Evolutionary conservation across 208 protist species (phyloP), one percentile per base, ranked within the genome.

Genomic region (Vickermania ingenoplastis): DNA sequence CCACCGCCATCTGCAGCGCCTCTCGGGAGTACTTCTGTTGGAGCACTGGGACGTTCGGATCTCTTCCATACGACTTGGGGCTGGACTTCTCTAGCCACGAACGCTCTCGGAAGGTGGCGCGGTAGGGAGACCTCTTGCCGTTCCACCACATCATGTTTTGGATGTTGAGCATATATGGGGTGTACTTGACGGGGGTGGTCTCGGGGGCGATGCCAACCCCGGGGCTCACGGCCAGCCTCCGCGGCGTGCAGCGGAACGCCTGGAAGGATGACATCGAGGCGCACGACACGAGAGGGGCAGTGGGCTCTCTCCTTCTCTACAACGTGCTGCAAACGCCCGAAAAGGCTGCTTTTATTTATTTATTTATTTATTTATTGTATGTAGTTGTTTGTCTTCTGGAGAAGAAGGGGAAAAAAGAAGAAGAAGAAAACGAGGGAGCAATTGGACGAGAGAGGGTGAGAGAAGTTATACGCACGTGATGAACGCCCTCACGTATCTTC

Each of bases 121-220:
- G 73, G 68, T 91, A 87, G 7, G 57, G 59, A 7, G 64, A 75
- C 13, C 55, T 41, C 55, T 77, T 87, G 22, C 70, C 65, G 57
- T 93, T 81, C 82, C 83, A 92, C 89, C 89, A 95, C 60, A 73
- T 67, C 56, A 74, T 72, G 67, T 95, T 76, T 41, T 77, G 72
- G 27, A 92, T 89, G 65, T 92, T 91, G 24, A 95, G 69, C 89
- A 95, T 95, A 36, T 71, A 73, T 22, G 85, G 81, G n/a, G 79
- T 77, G 63, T 92, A 95, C 77, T 95, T 95, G 21, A 95, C 73
- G 3, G 89, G 89, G 30, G 89, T 92, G 31, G 89, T 92, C 75
- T 92, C 81, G 17, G 89, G 89, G 26, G 89, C 85, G 60, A 92
- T 92, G 41, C 85, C 83, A 23, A 95, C 69, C 31, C 81, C 81